Base-by-base conservation (phyloP, 106 monocot genomes). In the Acorus calamus region DNA sequence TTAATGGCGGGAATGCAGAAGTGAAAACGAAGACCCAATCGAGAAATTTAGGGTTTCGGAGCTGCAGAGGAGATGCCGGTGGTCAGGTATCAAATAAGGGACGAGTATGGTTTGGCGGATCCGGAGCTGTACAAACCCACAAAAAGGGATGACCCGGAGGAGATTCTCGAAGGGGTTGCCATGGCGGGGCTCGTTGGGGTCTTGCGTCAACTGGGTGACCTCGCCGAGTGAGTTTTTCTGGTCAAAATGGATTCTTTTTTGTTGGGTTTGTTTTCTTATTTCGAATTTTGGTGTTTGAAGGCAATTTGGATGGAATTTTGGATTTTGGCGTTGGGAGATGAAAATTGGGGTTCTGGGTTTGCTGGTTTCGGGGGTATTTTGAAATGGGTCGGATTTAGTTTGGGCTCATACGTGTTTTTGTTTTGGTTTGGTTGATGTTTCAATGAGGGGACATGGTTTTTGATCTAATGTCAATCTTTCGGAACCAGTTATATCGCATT, bases 151-250 rank as follows among this genome's bases (percentile, higher is more conserved):
- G 98, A 98, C 43, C 98, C 98, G 3, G 98, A 98, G 74, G 98
- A 91, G 61, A 53, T 98, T 43, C 98, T 98, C 52, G 98, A 98
- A 59, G 98, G 92, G 8, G 98, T 98, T 60, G 85, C 98, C 71
- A 92, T 98, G 98, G 98, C 92, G 13, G 96, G 96, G 2, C 85
- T 98, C 68, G 98, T 92, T 44, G 98, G 98, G 69, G 74, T 92
- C 12, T 64, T 98, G 7, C 84, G 98, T 13, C 98, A 98, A 88
- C 92, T 98, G 46, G 98, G 98, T 47, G 98, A 98, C 82, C 92
- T 92, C 49, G 83, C 98, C 14, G 88, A 88, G 98, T 98, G 61
- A 80, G 84, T 70, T 0, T 49, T 46, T 52, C 61, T 60, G 14
- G 3, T 5, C 5, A 28, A 28, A 28, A 28, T 28, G 28, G 28